Conservation (phyloP, 331 rosid genomes). For the Rosa hybrid region DNA sequence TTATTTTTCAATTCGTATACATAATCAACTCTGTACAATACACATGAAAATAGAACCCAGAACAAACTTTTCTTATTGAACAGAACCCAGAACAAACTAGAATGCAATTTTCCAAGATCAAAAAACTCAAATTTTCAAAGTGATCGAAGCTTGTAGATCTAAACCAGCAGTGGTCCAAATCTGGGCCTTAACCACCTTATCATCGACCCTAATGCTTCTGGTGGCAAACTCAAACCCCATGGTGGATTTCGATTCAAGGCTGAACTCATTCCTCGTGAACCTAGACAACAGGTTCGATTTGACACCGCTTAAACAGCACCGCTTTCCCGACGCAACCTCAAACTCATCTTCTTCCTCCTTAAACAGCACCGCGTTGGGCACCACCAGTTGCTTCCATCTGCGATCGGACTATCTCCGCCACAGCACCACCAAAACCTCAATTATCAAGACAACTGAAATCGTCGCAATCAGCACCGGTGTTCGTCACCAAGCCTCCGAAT, state of each 20-base stretch:
- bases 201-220: slow-evolving; percentile 75
- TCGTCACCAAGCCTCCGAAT: too few relatives aligned
- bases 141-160: slow-evolving; percentile 17
- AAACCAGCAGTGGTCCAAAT: slow-evolving; percentile 92
- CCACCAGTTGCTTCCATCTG: too few relatives aligned
- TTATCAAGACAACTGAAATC: too few relatives aligned
- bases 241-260: slow-evolving; percentile 82
- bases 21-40: neutral
- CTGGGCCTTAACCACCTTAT: slow-evolving; percentile 89
- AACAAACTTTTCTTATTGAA: neutral
- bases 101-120: slow-evolving; percentile 24
- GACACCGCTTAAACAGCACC: slow-evolving; percentile 17
- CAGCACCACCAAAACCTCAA: too few relatives aligned
- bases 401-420: too few relatives aligned
- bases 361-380: too few relatives aligned
- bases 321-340: too few relatives aligned
- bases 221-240: slow-evolving; percentile 93
- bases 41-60: neutral
- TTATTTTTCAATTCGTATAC: slow-evolving; percentile 9
- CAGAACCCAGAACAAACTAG: neutral
- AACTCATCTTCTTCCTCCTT: too few relatives aligned
- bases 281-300: slow-evolving; percentile 84
- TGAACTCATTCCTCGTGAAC: slow-evolving; percentile 74
- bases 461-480: too few relatives aligned
- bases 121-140: neutral